Evolutionary conservation across 1,284 basidiomycete genomes (phyloP), one percentile per base, ranked within the genome.

Genomic region (Spongispora temasekensis): DNA sequence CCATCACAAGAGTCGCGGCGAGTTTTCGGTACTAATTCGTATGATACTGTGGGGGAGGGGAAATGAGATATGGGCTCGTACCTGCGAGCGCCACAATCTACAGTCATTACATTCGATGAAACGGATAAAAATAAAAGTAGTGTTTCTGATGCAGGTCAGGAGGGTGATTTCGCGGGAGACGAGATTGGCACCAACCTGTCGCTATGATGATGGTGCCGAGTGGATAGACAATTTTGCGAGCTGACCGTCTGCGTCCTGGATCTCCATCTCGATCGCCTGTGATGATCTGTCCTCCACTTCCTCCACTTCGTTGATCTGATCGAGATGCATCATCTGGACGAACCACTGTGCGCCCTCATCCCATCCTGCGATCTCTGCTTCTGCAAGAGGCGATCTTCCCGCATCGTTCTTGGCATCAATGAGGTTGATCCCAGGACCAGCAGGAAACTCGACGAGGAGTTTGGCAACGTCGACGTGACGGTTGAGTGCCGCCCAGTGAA

Each of bases 401-500:
- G 85, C 85, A 0, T 72, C 65, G 65, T 93, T 93, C 73, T 88
- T 90, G 54, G 88, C 80, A 67, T 92, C 89, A 59, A 94, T 90
- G 56, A 93, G 73, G 66, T 81, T 79, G 3, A 82, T 70, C 1
- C 90, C 90, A 0, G 86, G 84, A 0, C 88, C 87, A 23, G 66
- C 67, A 0, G 82, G 77, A 65, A 81, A 81, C 58, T 79, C 74
- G 15, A 94, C 85, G 34, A 96, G 84, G n/a, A 79, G 80, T 72
- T 90, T 81, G 1, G 86, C 83, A 56, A 87, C 75, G 10, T 76
- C 69, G 7, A 95, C 81, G 65, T 95, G 93, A 17, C 84, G 80
- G 75, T 96, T 96, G 44, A 94, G 73, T 2, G 91, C 86, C 0
- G 94, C 94, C 94, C 94, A 96, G 72, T 96, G 94, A 12, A 96